Percentiles rank a stretch among this genome's conserved stretches.
These are phyloP conservation scores for Volvox reticuliferus DNA, from an alignment of 139 green algal species.

Conservation along the genomic window DNA sequence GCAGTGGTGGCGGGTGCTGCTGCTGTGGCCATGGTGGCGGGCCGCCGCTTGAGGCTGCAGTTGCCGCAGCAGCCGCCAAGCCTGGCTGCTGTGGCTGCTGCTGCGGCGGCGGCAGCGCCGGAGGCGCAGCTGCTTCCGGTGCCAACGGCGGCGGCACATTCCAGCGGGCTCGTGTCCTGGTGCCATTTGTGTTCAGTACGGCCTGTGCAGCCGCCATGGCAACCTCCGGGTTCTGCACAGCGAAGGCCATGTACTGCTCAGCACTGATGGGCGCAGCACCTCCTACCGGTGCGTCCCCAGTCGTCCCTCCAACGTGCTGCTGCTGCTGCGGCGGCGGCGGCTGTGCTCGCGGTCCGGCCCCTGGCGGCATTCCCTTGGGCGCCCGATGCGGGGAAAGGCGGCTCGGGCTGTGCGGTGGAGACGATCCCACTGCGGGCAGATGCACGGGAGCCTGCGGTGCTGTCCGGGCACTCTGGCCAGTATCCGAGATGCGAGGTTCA, in stretches of 20 bases:
- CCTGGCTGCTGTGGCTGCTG: not conserved
- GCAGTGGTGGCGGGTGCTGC: not conserved
- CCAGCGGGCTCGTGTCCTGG: conserved; percentile 13
- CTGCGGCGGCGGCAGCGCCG: not conserved
- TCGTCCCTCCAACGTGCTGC: not conserved
- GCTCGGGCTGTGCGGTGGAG: not conserved
- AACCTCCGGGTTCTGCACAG: conserved; percentile 32
- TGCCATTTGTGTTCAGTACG: not conserved
- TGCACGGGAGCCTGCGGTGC: not conserved
- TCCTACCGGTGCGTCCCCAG: not conserved
- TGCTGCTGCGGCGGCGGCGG: not conserved
- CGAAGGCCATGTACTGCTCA: conserved; percentile 40
- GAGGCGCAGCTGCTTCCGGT: not conserved
- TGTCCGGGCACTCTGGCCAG: not conserved
- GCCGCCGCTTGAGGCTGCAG: too few relatives aligned
- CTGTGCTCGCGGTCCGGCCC: not conserved
- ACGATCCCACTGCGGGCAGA: not conserved
- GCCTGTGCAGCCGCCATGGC: conserved; percentile 35
- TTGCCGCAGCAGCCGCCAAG: not conserved
- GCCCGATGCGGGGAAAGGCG: not conserved
- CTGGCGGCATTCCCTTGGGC: not conserved
- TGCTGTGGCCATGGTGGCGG: not conserved
- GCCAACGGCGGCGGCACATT: conserved; percentile 13
- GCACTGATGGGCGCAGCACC: not conserved
- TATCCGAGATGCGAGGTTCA: not conserved